Base-by-base conservation (phyloP, 2,329 filamentous ascomycete species). In the Atkinsonella hypoxylon region DNA sequence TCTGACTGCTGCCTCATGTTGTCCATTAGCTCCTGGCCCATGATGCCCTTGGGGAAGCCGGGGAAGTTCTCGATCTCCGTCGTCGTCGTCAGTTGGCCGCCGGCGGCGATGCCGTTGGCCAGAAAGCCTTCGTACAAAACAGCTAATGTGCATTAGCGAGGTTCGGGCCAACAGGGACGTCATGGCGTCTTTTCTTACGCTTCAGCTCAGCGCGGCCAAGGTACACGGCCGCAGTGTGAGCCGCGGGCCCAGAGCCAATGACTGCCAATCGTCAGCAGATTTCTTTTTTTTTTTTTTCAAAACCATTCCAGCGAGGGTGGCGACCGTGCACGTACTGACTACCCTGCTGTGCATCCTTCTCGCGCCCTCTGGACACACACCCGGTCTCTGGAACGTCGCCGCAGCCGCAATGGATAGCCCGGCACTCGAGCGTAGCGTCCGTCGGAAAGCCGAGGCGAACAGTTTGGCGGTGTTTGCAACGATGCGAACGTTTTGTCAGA, bases 61-160 rank as follows among this genome's bases (percentile, higher is more conserved):
- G 93, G 93, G 71, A 85, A 98, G 79, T 98, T 98, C 76, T 98
- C 93, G 53, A 98, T 83, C 59, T 98, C 94, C 62, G 95, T 97
- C 50, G 93, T 98, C 26, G 94, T 98, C 50, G 94, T 98, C 59
- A 98, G 78, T 77, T 98, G 93, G 52, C 93, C 93, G 59, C 93
- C 93, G 43, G 93, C 89, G 7, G 93, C 93, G 62, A 94, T 95
- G 63, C 91, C 93, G 65, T 96, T 93, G 61, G 93, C 93, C 68
- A 98, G 83, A 79, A 98, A 95, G 60, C 93, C 93, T 74, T 98
- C 93, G 67, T 97, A 98, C 59, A 98, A 78, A 56, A 96, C 87
- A 56, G 93, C 81, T 81, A 55, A 6, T 2, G 17, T 10, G 22
- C 12, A 10, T 44, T 17, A 44, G 13, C n/a, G n/a, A n/a, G n/a